A percentile compares a stretch with the other conserved stretches of the same genome.
Conservation (phyloP, 2,329 filamentous ascomycete genomes). For the Pseudopyricularia javanii region DNA sequence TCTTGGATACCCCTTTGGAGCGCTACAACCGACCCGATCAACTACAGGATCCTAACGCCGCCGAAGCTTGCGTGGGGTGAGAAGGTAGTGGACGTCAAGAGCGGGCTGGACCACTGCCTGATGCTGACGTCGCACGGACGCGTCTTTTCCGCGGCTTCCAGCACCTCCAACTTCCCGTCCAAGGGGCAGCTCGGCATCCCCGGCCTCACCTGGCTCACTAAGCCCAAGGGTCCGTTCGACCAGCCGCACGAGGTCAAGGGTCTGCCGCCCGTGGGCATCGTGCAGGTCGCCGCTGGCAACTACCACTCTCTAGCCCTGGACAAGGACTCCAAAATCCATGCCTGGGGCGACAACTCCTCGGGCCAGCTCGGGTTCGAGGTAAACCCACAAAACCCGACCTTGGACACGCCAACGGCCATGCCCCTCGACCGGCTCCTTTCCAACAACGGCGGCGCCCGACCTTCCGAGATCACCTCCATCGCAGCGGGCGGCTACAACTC, state of each 20-base stretch:
- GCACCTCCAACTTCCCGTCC: conserved; percentile 63
- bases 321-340: conserved; percentile 63
- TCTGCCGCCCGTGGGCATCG: conserved; percentile 58
- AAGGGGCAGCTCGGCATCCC: conserved; percentile 81
- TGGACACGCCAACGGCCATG: conserved; percentile 60
- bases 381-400: conserved; percentile 44
- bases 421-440: conserved; percentile 62
- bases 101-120: conserved; percentile 76
- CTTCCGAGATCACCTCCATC: conserved; percentile 60
- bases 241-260: conserved; percentile 66
- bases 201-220: conserved; percentile 66
- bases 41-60: conserved; percentile 63
- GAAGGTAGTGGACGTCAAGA: conserved; percentile 59
- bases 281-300: conserved; percentile 71
- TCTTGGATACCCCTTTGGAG: conserved; percentile 69
- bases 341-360: conserved; percentile 81
- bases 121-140: conserved; percentile 76
- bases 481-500: conserved; percentile 79
- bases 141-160: conserved; percentile 79
- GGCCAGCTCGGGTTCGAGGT: conserved; percentile 85
- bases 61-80: conserved; percentile 54
- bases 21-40: conserved; percentile 29
- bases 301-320: conserved; percentile 75
- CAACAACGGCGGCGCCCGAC: conserved; percentile 36
- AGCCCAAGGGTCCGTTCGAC: conserved; percentile 68